Evolutionary conservation across 192 early-diverging fungal species (phyloP), one percentile per base, ranked within the genome.

Genomic region (Rhizophagus prolifer): DNA sequence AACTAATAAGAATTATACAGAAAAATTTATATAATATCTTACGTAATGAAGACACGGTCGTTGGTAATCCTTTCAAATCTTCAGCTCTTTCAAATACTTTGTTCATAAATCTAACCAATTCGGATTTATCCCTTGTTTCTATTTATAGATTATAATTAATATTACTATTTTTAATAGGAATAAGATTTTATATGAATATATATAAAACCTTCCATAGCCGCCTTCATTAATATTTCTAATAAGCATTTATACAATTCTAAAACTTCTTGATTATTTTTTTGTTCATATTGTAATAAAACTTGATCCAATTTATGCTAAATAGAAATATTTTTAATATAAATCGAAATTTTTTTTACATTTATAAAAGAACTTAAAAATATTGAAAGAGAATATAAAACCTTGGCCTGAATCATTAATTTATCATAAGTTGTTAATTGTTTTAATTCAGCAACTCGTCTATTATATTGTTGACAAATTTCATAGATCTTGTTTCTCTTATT

Each of bases 161-260:
- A 58, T 26, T 28, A 41, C 14, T 28, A 38, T 25, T 12, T 13
- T 12, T 13, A 34, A 23, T 38, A 16, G 62, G 38, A n/a, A 16
- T 16, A 28, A 41, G 36, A 7, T 13, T 41, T 41, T n/a, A 46
- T 23, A 63, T 59, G 9, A 54, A 46, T 47, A 9, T 19, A 38
- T 70, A 46, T 12, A 41, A 30, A 70, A 88, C 86, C 77, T 84
- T 82, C 84, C 65, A 79, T 85, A 23, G 83, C 86, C 30, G 83
- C 86, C 30, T 82, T 81, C 36, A 81, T 67, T 65, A 80, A 89
- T 3, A 78, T 74, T 72, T 84, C 84, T 19, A 85, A 86, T 54
- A 83, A 85, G 34, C 86, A 82, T 21, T 78, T 81, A 36, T 85
- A 89, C 50, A 86, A 82, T 21, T 86, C 82, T 31, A 89, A 70